Evolutionary conservation across 371 early-diverging fungal species (phyloP).

Genomic region (Zancudomyces culisetae): DNA sequence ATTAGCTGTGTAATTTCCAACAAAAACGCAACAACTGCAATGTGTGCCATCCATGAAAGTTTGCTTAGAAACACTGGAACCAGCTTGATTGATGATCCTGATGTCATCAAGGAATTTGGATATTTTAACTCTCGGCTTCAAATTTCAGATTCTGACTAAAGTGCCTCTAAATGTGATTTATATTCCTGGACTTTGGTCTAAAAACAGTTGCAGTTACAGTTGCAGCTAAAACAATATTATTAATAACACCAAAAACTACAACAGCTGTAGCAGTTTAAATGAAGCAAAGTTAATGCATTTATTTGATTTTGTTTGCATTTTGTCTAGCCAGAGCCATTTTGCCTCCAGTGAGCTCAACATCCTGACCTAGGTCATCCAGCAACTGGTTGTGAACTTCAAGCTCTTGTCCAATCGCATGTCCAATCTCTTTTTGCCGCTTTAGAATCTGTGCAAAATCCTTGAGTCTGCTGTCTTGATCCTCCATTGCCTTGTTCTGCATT

Average conservation of each 20-base stretch:
- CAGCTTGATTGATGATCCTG: not conserved
- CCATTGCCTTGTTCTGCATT: constrained; percentile 54
- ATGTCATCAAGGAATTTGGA: not conserved
- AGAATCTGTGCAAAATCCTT: constrained; percentile 51
- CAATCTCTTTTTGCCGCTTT: constrained; percentile 61
- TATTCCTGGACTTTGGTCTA: too few species aligned
- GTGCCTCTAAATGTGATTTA: too few species aligned
- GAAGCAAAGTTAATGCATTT: too few species aligned
- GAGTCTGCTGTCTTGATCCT: constrained; percentile 55
- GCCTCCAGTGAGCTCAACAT: constrained; percentile 45
- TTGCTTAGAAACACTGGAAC: not conserved
- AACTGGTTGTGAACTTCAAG: constrained; percentile 69
- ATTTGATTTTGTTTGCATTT: constrained; percentile 52
- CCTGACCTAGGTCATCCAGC: constrained; percentile 58
- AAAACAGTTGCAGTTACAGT: too few species aligned
- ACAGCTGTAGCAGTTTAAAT: too few species aligned
- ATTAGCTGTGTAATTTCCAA: constrained; percentile 88
- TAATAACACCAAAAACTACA: too few species aligned
- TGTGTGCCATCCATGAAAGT: constrained; percentile 68
- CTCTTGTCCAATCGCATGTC: constrained; percentile 62
- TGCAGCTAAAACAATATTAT: too few species aligned
- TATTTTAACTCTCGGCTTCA: too few species aligned
- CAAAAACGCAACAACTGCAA: constrained; percentile 42
- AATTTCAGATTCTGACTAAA: too few species aligned
- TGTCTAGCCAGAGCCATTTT: constrained; percentile 54